Evolutionary conservation across 2,329 filamentous ascomycete genomes (phyloP).

Genomic region (Trichothecium roseum): DNA sequence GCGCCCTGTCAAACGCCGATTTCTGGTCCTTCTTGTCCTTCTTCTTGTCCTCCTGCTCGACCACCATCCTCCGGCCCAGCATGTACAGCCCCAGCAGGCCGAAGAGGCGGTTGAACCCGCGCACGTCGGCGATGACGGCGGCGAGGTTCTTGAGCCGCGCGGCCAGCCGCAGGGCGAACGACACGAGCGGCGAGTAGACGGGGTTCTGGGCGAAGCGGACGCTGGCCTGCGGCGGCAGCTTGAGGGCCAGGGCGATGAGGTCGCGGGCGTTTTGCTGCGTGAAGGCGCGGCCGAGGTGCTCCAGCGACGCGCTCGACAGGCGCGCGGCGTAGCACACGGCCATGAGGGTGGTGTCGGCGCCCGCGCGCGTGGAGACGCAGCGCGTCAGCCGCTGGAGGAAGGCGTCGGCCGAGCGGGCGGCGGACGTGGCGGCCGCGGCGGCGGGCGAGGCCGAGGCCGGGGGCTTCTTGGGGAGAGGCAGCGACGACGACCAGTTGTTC

Average conservation of each 20-base stretch:
- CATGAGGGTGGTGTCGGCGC: constrained; percentile 60
- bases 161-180: constrained; percentile 37
- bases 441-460: constrained; percentile 60
- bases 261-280: constrained; percentile 41
- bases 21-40: constrained; percentile 19
- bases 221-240: constrained; percentile 39
- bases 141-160: constrained; percentile 50
- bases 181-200: constrained; percentile 26
- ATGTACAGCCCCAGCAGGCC: constrained; percentile 63
- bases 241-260: constrained; percentile 40
- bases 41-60: constrained; percentile 14
- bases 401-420: constrained; percentile 28
- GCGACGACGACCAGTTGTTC: constrained; percentile 56
- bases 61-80: constrained; percentile 12
- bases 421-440: constrained; percentile 58
- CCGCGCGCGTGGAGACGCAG: constrained; percentile 56
- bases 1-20: constrained; percentile 24
- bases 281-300: constrained; percentile 43
- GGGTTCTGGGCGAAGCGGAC: constrained; percentile 28
- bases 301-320: constrained; percentile 39
- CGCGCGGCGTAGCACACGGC: constrained; percentile 59
- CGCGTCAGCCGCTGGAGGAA: constrained; percentile 48
- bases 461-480: constrained; percentile 33
- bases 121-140: constrained; percentile 56
- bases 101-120: constrained; percentile 69